These are phyloP conservation scores for Cyanodermella asteris DNA, from an alignment of 2,329 filamentous ascomycete genomes.

Conservation along the genomic window DNA sequence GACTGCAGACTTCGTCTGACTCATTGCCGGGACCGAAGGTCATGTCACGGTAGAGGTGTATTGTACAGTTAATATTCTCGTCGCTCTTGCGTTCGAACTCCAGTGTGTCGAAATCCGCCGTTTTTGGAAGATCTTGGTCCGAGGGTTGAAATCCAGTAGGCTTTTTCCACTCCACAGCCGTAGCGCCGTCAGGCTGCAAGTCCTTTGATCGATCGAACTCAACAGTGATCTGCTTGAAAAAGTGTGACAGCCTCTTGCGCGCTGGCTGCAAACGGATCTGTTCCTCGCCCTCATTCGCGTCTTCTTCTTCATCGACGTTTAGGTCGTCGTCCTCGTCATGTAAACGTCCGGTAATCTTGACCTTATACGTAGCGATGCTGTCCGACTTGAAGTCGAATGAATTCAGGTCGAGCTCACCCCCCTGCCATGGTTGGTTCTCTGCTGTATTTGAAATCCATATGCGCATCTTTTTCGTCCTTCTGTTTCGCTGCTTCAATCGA, in stretches of 20 bases:
- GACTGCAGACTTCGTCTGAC: slow-evolving; percentile 58
- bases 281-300: slow-evolving; percentile 8
- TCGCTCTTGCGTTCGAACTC: slow-evolving; percentile 83
- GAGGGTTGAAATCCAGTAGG: slow-evolving; percentile 34
- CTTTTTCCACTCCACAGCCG: slow-evolving; percentile 65
- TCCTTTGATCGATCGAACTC: slow-evolving; percentile 25
- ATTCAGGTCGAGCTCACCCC: slow-evolving; percentile 42
- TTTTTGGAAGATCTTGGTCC: slow-evolving; percentile 32
- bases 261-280: slow-evolving; percentile 11
- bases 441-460: slow-evolving; percentile 91
- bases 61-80: slow-evolving; percentile 75
- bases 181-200: slow-evolving; percentile 20
- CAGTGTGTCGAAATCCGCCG: slow-evolving; percentile 69
- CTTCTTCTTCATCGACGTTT: slow-evolving; percentile 9
- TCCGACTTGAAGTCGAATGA: slow-evolving; percentile 64
- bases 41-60: slow-evolving; percentile 67
- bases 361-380: slow-evolving; percentile 58
- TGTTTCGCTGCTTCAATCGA: slow-evolving; percentile 34
- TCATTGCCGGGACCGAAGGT: too few species aligned
- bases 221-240: slow-evolving; percentile 29
- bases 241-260: slow-evolving; percentile 24
- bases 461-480: slow-evolving; percentile 58
- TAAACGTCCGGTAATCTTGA: slow-evolving; percentile 77
- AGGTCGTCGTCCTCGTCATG: slow-evolving; percentile 52
- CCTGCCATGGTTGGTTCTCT: slow-evolving; percentile 88